These are phyloP conservation scores for Tephrocybe sp. DNA, from an alignment of 768 basidiomycete species.

Conservation along the genomic window DNA sequence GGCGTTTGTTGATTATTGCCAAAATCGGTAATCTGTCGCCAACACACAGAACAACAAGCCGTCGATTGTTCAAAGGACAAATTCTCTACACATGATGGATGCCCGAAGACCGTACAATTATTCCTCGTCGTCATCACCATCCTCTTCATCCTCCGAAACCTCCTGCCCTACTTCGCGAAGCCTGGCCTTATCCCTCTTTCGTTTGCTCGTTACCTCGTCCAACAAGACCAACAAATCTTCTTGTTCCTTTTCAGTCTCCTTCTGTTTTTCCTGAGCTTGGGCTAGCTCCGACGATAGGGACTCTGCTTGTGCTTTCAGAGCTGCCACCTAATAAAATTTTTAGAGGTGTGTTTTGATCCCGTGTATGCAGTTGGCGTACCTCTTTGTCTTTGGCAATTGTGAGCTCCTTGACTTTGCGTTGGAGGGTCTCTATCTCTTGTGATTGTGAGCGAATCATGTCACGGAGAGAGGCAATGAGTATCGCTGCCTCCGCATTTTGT, in stretches of 20 bases:
- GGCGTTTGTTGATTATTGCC: not conserved
- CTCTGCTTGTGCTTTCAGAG: conserved; percentile 44
- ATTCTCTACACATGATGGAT: not conserved
- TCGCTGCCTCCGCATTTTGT: conserved; percentile 71
- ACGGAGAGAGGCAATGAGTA: conserved; percentile 80
- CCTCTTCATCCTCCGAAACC: conserved; percentile 88
- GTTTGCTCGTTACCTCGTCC: conserved; percentile 87
- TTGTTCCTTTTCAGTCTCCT: conserved; percentile 92
- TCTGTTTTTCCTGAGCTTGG: conserved; percentile 59
- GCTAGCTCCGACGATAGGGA: conserved; percentile 45
- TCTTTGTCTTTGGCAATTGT: conserved; percentile 31
- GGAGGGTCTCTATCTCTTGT: conserved; percentile 71
- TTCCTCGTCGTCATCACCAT: conserved; percentile 50
- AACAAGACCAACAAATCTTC: conserved; percentile 92
- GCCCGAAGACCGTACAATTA: conserved; percentile 4
- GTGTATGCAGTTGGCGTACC: conserved; percentile 23
- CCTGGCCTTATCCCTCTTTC: conserved; percentile 76
- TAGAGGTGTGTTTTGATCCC: not conserved
- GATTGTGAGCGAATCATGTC: conserved; percentile 81
- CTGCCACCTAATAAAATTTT: conserved; percentile 32
- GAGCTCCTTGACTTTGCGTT: conserved; percentile 52
- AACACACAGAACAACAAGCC: not conserved
- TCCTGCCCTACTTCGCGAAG: conserved; percentile 76
- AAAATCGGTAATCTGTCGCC: not conserved
- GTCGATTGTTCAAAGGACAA: not conserved